These are phyloP conservation scores for Aspergillus sclerotiicarbonarius DNA, from an alignment of 495 filamentous ascomycete genomes.

Conservation along the genomic window DNA sequence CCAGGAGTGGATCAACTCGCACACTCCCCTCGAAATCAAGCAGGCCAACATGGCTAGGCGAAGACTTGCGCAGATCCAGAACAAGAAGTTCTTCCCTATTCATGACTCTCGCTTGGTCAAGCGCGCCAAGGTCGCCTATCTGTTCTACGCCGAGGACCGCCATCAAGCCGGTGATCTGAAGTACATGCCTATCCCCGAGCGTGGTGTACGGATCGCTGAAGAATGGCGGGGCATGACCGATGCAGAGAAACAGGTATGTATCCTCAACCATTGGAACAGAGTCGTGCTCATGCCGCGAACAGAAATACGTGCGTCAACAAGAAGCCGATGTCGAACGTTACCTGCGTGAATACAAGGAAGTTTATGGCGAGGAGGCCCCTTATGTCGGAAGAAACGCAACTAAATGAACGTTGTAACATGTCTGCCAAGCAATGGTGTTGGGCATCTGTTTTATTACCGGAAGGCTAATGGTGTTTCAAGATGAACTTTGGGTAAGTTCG, in stretches of 20 bases:
- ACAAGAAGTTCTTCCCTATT: constrained; percentile 27
- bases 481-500: background rate
- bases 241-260: constrained; percentile 55
- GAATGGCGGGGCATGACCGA: constrained; percentile 58
- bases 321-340: constrained; percentile 32
- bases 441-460: background rate
- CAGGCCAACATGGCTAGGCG: constrained; percentile 64
- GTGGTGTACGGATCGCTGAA: constrained; percentile 21
- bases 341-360: constrained; percentile 29
- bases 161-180: constrained; percentile 46
- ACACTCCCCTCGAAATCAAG: constrained; percentile 56
- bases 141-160: constrained; percentile 48
- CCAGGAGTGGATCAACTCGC: constrained; percentile 57
- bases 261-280: background rate
- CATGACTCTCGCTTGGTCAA: constrained; percentile 62
- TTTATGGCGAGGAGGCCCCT: constrained; percentile 30
- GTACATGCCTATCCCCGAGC: constrained; percentile 28
- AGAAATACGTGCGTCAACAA: constrained; percentile 27
- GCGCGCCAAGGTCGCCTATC: constrained; percentile 34
- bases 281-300: background rate
- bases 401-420: background rate
- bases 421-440: background rate
- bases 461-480: background rate
- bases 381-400: background rate
- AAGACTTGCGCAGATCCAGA: constrained; percentile 34